phyloP scores from a whole-genome alignment of 495 filamentous ascomycete genomes.

The Aspergillus sparsus region DNA sequence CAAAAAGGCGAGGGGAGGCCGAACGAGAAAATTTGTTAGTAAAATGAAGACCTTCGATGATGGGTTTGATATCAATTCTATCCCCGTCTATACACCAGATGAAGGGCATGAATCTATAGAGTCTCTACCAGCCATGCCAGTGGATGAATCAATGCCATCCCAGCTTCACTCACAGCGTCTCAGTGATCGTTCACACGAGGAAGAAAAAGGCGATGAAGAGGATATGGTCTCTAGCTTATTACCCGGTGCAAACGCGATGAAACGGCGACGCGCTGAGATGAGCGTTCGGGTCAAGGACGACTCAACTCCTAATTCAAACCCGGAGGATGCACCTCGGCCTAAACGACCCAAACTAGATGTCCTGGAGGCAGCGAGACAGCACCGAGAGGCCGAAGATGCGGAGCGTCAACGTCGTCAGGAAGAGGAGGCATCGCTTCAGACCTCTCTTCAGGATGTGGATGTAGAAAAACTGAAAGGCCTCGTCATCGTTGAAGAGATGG shows the following conservation, averaged over 20 bases:
- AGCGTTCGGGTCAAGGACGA: conserved; percentile 20
- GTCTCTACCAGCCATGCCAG: conserved; percentile 29
- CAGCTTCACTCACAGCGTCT: conserved; percentile 20
- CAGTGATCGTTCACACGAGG: conserved; percentile 37
- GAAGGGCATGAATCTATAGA: conserved; percentile 19
- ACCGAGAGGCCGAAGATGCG: conserved; percentile 64
- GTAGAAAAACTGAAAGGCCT: conserved; percentile 71
- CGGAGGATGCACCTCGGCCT: conserved; percentile 33
- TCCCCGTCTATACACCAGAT: conserved; percentile 37
- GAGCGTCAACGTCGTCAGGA: conserved; percentile 31
- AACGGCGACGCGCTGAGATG: conserved; percentile 56
- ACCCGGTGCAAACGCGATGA: conserved; percentile 70
- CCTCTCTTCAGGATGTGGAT: conserved; percentile 59
- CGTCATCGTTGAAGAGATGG: conserved; percentile 80
- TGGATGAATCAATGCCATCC: conserved; percentile 23
- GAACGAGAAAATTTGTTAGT: conserved; percentile 46
- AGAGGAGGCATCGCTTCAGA: conserved; percentile 60
- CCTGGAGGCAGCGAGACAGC: conserved; percentile 64
- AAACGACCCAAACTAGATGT: conserved; percentile 67
- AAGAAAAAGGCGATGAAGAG: conserved; percentile 25
- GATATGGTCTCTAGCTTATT: conserved; percentile 64
- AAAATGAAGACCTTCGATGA: conserved; percentile 78
- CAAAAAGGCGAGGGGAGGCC: conserved; percentile 31
- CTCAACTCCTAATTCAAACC: conserved; percentile 13
- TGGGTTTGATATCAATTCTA: conserved; percentile 50